These are phyloP conservation scores for Nannizziopsis arthrosporioides DNA, from an alignment of 2,329 filamentous ascomycete species.

Conservation along the genomic window DNA sequence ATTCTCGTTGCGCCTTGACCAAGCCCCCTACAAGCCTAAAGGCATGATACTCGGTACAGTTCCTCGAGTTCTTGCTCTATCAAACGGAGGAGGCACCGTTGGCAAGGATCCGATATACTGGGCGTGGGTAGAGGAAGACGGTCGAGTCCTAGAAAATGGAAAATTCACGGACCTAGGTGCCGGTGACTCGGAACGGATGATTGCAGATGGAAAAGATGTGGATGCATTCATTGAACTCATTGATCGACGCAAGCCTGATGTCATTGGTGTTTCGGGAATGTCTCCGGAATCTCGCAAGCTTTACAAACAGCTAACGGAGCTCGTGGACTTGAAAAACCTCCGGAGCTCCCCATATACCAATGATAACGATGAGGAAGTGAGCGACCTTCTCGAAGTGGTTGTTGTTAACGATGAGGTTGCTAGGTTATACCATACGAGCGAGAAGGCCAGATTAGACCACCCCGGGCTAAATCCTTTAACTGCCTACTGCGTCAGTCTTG, in stretches of 20 bases:
- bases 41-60: slow-evolving; percentile 80
- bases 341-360: slow-evolving; percentile 74
- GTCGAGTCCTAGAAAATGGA: slow-evolving; percentile 76
- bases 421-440: slow-evolving; percentile 86
- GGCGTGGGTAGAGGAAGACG: slow-evolving; percentile 89
- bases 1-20: slow-evolving; percentile 80
- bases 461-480: slow-evolving; percentile 67
- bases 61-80: slow-evolving; percentile 75
- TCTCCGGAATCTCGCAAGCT: slow-evolving; percentile 76
- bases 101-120: slow-evolving; percentile 68
- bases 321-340: slow-evolving; percentile 67
- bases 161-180: slow-evolving; percentile 67
- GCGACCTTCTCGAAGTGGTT: slow-evolving; percentile 73
- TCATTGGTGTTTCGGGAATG: slow-evolving; percentile 80
- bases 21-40: slow-evolving; percentile 90
- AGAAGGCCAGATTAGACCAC: slow-evolving; percentile 65
- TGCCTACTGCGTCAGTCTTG: slow-evolving; percentile 80
- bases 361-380: slow-evolving; percentile 63
- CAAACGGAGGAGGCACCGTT: slow-evolving; percentile 71
- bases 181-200: slow-evolving; percentile 53
- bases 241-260: slow-evolving; percentile 70
- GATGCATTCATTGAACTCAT: slow-evolving; percentile 68
- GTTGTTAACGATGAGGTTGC: slow-evolving; percentile 95
- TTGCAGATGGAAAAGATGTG: slow-evolving; percentile 53
- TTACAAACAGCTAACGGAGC: slow-evolving; percentile 64